Percentiles rank a stretch among this genome's conserved stretches.
Conservation (phyloP, 2,329 filamentous ascomycete genomes). For the Thielaviopsis euricoi region DNA sequence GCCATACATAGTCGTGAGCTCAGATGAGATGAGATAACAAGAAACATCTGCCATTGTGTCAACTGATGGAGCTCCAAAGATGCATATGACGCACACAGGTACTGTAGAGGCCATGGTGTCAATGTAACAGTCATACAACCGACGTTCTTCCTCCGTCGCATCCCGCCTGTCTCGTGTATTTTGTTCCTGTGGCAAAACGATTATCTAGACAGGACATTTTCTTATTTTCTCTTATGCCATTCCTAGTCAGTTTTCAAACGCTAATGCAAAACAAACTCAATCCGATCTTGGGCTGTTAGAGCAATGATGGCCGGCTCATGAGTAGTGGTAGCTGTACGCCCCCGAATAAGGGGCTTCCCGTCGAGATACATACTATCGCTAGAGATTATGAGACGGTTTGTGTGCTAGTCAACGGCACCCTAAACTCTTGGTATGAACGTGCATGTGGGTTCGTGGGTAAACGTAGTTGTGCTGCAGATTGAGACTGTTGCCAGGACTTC, state of each 20-base stretch:
- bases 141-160: no score
- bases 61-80: no score
- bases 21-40: no score
- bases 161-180: no score
- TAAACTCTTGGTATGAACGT: not conserved
- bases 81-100: no score
- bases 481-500: no score
- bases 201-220: not conserved
- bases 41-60: no score
- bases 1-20: no score
- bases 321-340: not conserved
- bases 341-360: not conserved
- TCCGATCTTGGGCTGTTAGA: not conserved
- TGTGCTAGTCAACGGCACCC: no score
- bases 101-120: no score
- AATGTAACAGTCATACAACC: no score
- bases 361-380: not conserved
- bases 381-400: no score
- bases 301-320: not conserved
- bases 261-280: not conserved
- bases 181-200: not conserved
- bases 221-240: not conserved
- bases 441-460: not conserved
- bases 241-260: not conserved
- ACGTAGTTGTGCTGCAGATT: not conserved